Evolutionary conservation across 1,139 yeast genomes (phyloP).

Genomic region (Geotrichum phurueaensis): DNA sequence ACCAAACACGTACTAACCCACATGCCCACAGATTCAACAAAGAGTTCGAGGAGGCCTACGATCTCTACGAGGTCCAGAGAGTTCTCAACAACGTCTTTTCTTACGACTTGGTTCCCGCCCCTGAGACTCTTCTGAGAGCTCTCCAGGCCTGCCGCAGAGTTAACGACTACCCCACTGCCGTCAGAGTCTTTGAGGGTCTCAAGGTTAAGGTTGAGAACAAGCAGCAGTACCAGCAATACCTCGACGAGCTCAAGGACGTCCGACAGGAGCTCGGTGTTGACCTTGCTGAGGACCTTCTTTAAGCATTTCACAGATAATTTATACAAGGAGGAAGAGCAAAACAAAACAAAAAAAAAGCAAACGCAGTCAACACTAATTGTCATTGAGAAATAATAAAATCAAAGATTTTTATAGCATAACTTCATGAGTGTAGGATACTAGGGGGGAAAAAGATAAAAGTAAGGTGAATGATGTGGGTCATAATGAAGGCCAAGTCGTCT

Average conservation of each 20-base stretch:
- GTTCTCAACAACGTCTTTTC: constrained; percentile 95
- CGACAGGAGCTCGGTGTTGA: constrained; percentile 91
- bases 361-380: neutral
- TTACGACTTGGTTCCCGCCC: constrained; percentile 97
- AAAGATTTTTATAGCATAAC: neutral
- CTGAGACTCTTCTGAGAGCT: constrained; percentile 92
- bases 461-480: neutral
- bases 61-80: constrained; percentile 92
- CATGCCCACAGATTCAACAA: constrained; percentile 62
- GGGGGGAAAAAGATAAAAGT: neutral
- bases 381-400: neutral
- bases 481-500: neutral
- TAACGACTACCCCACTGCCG: constrained; percentile 97
- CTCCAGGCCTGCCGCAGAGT: constrained; percentile 98
- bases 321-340: neutral
- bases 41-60: constrained; percentile 97
- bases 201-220: constrained; percentile 92
- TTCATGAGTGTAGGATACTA: neutral
- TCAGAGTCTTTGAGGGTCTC: constrained; percentile 92
- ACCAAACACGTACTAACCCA: constrained; percentile 1
- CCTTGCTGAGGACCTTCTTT: constrained; percentile 82
- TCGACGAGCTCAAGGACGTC: constrained; percentile 86
- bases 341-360: neutral
- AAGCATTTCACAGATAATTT: constrained; percentile 2
- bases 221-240: constrained; percentile 90